A percentile compares a stretch with the other conserved stretches of the same genome.
phyloP scores from a whole-genome alignment of 345 rosid species.

The Camelina laxa region DNA sequence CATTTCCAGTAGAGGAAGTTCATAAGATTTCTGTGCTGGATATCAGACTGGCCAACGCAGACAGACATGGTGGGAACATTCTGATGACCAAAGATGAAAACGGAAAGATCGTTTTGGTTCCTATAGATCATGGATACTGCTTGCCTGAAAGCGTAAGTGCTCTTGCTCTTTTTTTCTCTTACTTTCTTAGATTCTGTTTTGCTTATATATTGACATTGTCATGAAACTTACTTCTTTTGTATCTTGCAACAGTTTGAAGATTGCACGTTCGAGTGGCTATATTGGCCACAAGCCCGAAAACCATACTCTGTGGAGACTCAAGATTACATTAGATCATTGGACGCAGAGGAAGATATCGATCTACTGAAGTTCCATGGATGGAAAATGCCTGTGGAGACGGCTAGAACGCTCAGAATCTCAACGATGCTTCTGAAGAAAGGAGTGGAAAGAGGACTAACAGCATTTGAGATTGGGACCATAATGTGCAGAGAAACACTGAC shows the following conservation, averaged over 20 bases:
- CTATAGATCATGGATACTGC: constrained; percentile 96
- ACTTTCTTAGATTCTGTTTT: neutral
- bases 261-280: constrained; percentile 93
- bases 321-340: constrained; percentile 64
- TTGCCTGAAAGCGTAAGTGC: constrained; percentile 77
- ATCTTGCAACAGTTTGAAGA: constrained; percentile 74
- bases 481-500: constrained; percentile 78
- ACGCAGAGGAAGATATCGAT: constrained; percentile 72
- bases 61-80: constrained; percentile 91
- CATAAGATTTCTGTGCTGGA: constrained; percentile 90
- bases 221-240: constrained; percentile 6
- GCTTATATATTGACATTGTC: neutral
- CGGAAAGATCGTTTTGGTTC: constrained; percentile 58
- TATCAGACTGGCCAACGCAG: constrained; percentile 88
- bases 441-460: constrained; percentile 70
- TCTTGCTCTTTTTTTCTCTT: neutral
- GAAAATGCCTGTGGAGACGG: constrained; percentile 63
- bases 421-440: constrained; percentile 94
- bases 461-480: constrained; percentile 71
- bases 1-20: constrained; percentile 77
- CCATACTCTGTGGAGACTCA: constrained; percentile 61
- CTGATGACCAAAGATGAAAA: constrained; percentile 57
- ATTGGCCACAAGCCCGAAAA: constrained; percentile 83
- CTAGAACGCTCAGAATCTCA: constrained; percentile 63
- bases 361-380: constrained; percentile 75